Evolutionary conservation across 2,329 filamentous ascomycete species (phyloP), one percentile per base, ranked within the genome.

Genomic region (Lasiodiplodia sp.): DNA sequence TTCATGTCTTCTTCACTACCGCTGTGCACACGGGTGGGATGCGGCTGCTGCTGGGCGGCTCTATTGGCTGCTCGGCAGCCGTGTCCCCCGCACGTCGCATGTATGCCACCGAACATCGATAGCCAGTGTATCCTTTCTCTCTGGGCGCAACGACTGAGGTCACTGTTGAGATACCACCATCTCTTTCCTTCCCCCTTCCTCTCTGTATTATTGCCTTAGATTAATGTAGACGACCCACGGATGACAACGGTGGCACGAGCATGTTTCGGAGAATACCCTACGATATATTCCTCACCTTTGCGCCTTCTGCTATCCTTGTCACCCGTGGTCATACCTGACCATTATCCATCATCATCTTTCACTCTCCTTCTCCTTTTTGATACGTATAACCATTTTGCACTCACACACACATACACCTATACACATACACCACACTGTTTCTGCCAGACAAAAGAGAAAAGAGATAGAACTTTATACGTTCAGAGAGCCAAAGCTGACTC

Each of bases 401-500:
- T 73, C 76, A 76, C 74, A 34, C 31, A 31, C 31, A 34, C 28
- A 28, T 4, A 28, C 31, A 34, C 31, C 6, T 7, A 34, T 8
- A 34, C 31, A 34, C 31, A 34, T 34, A 34, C 72, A 73, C 73
- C 66, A 68, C 70, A 72, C 72, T 71, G 71, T 58, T 62, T 25
- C 52, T 66, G 68, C 71, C 73, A 71, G 73, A 74, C 75, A 74
- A 74, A 72, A 66, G 6, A 34, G 28, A 57, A 44, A 66, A 71
- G 71, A 71, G 73, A 73, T 76, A 77, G 76, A 72, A 77, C 40
- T 21, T 21, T 18, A 8, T 34, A 38, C 28, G 2, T 37, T 16
- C 3, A 34, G 18, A 76, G 74, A 74, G 72, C 71, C 72, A 71
- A 72, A 68, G 68, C 72, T 71, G 72, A 69, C 67, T 64, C n/a